phyloP scores from a whole-genome alignment of 2,329 filamentous ascomycete species.

The Elsinoe ampelina region DNA sequence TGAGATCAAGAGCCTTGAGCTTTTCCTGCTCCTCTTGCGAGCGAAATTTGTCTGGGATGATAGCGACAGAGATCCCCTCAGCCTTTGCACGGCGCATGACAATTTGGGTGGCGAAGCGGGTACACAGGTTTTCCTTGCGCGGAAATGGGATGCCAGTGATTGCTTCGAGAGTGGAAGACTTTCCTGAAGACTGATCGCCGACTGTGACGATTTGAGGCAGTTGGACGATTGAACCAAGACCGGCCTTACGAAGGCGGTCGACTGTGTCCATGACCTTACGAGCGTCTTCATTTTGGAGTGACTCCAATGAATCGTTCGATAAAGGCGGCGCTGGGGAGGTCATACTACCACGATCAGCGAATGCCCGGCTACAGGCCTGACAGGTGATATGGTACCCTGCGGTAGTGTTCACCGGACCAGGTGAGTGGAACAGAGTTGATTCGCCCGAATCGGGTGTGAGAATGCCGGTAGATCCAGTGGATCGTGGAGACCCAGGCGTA shows the following conservation, averaged over 20 bases:
- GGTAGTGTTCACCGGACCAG: too few relatives aligned
- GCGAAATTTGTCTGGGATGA: constrained; percentile 24
- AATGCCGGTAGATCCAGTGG: too few relatives aligned
- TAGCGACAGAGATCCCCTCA: constrained; percentile 19
- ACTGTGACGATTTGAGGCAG: constrained; percentile 38
- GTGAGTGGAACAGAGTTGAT: too few relatives aligned
- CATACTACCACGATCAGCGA: background rate
- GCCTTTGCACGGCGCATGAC: constrained; percentile 37
- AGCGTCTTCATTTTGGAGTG: constrained; percentile 37
- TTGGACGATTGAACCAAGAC: constrained; percentile 28
- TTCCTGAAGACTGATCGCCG: constrained; percentile 53
- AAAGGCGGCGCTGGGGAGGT: background rate
- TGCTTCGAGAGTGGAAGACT: constrained; percentile 56
- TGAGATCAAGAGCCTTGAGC: constrained; percentile 24
- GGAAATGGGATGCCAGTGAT: constrained; percentile 54
- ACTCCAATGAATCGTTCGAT: background rate
- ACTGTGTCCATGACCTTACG: constrained; percentile 44
- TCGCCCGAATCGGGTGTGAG: too few relatives aligned
- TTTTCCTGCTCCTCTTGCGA: constrained; percentile 24
- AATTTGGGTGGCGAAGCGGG: constrained; percentile 53
- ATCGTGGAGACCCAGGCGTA: too few relatives aligned
- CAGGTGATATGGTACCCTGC: too few relatives aligned
- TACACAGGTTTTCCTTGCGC: constrained; percentile 47
- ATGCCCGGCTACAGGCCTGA: too few relatives aligned
- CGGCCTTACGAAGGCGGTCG: constrained; percentile 43